Evolutionary conservation across 768 basidiomycete species (phyloP).

Genomic region (Suillus weaverae): DNA sequence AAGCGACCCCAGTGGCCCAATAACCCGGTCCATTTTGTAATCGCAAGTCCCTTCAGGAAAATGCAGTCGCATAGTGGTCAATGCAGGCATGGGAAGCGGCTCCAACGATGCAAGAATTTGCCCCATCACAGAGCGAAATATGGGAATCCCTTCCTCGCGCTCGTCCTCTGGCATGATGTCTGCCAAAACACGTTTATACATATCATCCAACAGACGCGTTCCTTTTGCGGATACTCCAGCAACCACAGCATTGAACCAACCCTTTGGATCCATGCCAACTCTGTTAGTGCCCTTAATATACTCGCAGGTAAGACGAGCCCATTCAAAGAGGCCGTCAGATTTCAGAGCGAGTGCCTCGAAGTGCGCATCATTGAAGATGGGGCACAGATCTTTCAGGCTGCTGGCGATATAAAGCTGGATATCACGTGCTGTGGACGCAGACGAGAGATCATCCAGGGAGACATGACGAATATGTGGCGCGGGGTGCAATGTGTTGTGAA

Average conservation of each 20-base stretch:
- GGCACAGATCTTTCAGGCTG: not conserved
- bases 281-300: not conserved
- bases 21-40: conserved; percentile 15
- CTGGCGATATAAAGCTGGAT: conserved; percentile 4
- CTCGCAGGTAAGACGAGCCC: conserved; percentile 12
- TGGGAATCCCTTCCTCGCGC: not conserved
- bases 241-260: not conserved
- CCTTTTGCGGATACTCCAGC: not conserved
- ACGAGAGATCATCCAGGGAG: conserved; percentile 2
- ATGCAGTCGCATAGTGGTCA: not conserved
- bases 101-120: not conserved
- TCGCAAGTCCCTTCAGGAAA: conserved; percentile 15
- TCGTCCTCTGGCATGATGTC: not conserved
- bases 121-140: conserved; percentile 7
- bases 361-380: not conserved
- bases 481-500: conserved; percentile 9
- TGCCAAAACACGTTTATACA: not conserved
- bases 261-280: not conserved
- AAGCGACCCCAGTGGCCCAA: conserved; percentile 3
- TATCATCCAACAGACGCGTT: conserved; percentile 2
- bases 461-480: not conserved
- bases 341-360: not conserved
- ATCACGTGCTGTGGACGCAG: not conserved
- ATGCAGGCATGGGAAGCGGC: not conserved
- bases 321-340: conserved; percentile 12